phyloP scores from a whole-genome alignment of 495 filamentous ascomycete genomes.

The Xylaria telfairii region DNA sequence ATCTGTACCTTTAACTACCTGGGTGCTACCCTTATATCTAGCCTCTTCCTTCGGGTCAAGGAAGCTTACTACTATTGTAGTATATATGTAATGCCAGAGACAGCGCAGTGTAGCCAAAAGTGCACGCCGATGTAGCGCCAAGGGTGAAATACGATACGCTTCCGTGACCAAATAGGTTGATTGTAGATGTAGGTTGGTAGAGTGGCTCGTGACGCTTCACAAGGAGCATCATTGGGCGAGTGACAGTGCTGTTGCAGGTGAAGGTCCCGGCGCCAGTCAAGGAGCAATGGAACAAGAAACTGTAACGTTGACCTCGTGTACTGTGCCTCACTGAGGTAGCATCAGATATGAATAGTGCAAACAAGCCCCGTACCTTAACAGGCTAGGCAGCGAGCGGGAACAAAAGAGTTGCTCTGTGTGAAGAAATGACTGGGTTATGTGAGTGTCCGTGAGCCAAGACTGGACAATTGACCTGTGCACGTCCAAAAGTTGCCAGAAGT shows the following conservation, averaged over 20 bases:
- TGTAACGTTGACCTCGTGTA: constrained; percentile 41
- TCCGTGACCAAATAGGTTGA: background rate
- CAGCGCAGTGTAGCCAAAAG: background rate
- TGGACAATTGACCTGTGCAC: background rate
- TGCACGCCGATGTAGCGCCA: background rate
- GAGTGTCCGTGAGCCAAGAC: background rate
- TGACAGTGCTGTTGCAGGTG: background rate
- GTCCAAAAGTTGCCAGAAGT: background rate
- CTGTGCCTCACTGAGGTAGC: background rate
- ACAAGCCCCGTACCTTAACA: background rate
- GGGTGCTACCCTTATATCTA: background rate
- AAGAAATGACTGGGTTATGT: background rate
- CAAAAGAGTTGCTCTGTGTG: background rate
- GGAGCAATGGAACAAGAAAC: constrained; percentile 24
- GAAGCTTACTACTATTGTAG: constrained; percentile 4
- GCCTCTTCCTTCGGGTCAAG: background rate
- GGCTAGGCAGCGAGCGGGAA: background rate
- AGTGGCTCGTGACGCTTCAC: background rate
- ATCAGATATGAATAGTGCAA: constrained; percentile 7
- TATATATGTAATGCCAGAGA: background rate
- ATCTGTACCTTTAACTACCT: background rate
- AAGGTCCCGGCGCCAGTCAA: constrained; percentile 28
- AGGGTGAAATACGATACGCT: background rate
- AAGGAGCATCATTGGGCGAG: background rate
- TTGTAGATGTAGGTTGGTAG: background rate